Evolutionary conservation across 768 basidiomycete species (phyloP), one percentile per base, ranked within the genome.

Genomic region (Mycena rebaudengoi): DNA sequence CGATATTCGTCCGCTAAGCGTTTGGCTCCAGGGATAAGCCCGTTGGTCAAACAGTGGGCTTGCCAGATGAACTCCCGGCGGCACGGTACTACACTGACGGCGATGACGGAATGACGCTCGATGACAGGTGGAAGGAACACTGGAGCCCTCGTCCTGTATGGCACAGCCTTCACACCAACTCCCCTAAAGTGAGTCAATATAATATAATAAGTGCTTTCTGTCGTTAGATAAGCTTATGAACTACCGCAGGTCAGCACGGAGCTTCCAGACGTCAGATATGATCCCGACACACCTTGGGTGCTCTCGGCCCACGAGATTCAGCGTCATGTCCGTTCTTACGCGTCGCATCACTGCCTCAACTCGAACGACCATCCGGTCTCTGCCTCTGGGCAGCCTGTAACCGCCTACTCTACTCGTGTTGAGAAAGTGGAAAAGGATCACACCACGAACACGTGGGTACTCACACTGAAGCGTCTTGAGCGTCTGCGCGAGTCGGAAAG

Each of bases 321-420:
- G 39, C 60, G 64, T 8, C 73, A 80, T 52, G 65, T 78, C 39
- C 73, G 74, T 11, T 61, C 71, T 11, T 80, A 73, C 44, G 75
- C 75, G 1, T 70, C 72, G 12, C 59, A 70, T 28, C 71, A 73
- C 43, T 67, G 69, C 29, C 65, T 79, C 45, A 75, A 75, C 53
- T 68, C 67, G 40, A 65, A 78, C 35, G 78, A 78, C 39, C 52
- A 66, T 25, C 45, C 57, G 4, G 8, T 26, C 44, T 32, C 44
- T 23, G 46, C 48, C 44, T 51, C 49, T 8, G 71, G 67, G 32
- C 66, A 66, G 45, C 25, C 14, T 1, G 50, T 67, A 5, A 51
- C 70, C 4, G 68, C 74, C 4, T 79, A 77, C 67, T 70, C 76
- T 41, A 82, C 80, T 2, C 75, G 78, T 20, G 80, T 81, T 7